Base-by-base conservation (phyloP, 2,329 filamentous ascomycete genomes). In the Stagonosporopsis chrysanthemi region DNA sequence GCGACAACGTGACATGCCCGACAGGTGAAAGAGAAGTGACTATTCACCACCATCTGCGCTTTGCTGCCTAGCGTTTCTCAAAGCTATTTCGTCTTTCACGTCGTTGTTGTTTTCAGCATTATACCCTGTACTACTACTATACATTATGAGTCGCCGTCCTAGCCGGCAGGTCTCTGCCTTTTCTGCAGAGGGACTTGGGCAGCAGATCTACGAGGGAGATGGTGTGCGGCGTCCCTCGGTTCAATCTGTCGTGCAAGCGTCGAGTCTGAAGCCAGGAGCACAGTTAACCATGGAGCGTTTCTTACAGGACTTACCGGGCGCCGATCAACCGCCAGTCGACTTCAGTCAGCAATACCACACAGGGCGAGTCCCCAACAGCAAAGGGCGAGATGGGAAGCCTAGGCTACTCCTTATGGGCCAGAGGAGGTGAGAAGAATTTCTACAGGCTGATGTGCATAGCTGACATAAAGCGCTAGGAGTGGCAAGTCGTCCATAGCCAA, bases 401-500 rank as follows among this genome's bases (percentile, higher is more conserved):
- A 87, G 93, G 67, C 80, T 99, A 50, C 81, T 99, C 54, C 82
- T 99, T 64, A 98, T 99, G 95, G 95, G 95, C 4, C 91, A 97
- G 78, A 87, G 93, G 81, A 89, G 94, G 95, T 96, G 81, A 52
- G 60, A n/a, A 19, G 11, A 23, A 14, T 9, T 17, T 15, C 15
- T 4, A 19, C 22, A 29, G 28, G 49, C 7, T 8, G 49, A 8
- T 26, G 22, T 40, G 17, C 24, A 22, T 40, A 17, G 58, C 64
- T 72, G 51, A 70, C 57, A 31, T 57, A 63, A 51, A 36, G 11
- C 35, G 41, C 28, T 65, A 99, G 95, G 80, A 97, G 93, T 73
- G 95, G 95, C 59, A 99, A 99, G 76, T 98, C 95, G 0, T 99
- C 95, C 6, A 98, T 99, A 74, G 95, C 93, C 24, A 98, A 92